Conservation (phyloP, 2,329 filamentous ascomycete genomes). For the Penicillium freii region DNA sequence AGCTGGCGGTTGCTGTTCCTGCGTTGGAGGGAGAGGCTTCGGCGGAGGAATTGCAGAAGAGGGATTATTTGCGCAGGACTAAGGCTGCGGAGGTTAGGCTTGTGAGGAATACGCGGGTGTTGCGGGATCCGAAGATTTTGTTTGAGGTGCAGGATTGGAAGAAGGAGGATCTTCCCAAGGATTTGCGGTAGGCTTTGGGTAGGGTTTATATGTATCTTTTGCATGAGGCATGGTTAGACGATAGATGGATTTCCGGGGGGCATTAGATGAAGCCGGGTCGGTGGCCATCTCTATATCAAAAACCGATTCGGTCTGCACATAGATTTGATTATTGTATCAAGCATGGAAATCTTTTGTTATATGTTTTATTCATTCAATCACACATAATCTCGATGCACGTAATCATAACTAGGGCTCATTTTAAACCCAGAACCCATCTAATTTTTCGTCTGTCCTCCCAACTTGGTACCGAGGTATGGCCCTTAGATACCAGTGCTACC, state of each 20-base stretch:
- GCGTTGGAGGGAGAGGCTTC: slow-evolving; percentile 32
- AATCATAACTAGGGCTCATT: neutral
- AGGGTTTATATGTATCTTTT: neutral
- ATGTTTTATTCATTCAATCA: neutral
- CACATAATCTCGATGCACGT: neutral
- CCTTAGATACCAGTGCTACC: slow-evolving; percentile 70
- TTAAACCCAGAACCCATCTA: neutral
- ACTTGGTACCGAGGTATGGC: neutral
- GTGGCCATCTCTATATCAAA: neutral
- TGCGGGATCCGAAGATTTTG: slow-evolving; percentile 64
- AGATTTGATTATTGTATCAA: slow-evolving; percentile 12
- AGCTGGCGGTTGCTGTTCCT: slow-evolving; percentile 49
- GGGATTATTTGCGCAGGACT: slow-evolving; percentile 66
- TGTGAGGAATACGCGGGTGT: slow-evolving; percentile 68
- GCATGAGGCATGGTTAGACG: neutral
- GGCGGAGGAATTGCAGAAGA: slow-evolving; percentile 53
- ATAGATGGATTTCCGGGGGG: neutral
- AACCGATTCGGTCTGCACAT: slow-evolving; percentile 9
- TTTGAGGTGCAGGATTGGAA: slow-evolving; percentile 56
- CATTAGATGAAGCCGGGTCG: neutral
- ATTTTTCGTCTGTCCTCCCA: slow-evolving; percentile 1
- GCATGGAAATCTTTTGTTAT: neutral
- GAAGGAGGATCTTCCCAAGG: slow-evolving; percentile 27
- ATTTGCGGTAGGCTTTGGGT: slow-evolving; percentile 18
- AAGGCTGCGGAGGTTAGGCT: slow-evolving; percentile 87